Evolutionary conservation across 306 rosid species (phyloP).

Genomic region (Gastrolobium villosum): DNA sequence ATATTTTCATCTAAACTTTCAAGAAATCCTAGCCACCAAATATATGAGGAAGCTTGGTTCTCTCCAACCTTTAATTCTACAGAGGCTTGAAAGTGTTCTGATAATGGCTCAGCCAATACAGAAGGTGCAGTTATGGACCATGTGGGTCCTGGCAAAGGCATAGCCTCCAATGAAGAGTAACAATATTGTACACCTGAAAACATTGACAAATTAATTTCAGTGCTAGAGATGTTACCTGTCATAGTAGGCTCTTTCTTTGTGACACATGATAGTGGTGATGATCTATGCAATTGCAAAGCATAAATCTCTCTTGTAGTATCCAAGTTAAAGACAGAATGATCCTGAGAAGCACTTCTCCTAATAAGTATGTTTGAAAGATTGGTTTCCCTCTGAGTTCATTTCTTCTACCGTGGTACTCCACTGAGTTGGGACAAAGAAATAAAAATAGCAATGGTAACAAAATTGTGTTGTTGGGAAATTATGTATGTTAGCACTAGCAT

Average conservation of each 20-base stretch:
- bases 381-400: neutral
- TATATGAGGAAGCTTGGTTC: conserved; percentile 54
- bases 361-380: conserved; percentile 10
- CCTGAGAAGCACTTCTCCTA: conserved; percentile 29
- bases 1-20: conserved; percentile 52
- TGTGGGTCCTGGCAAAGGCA: conserved; percentile 68
- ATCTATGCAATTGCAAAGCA: conserved; percentile 47
- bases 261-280: conserved; percentile 32
- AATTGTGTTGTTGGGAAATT: neutral
- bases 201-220: conserved; percentile 31
- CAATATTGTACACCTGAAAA: conserved; percentile 49
- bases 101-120: conserved; percentile 47
- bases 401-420: conserved; percentile 2
- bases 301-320: conserved; percentile 50
- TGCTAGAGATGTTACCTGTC: conserved; percentile 28
- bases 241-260: conserved; percentile 3
- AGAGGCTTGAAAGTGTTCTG: conserved; percentile 43
- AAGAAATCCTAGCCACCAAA: conserved; percentile 69
- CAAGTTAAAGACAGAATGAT: conserved; percentile 1
- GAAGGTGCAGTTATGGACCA: conserved; percentile 74
- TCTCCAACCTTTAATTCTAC: conserved; percentile 54
- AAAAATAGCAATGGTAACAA: conserved; percentile 9
- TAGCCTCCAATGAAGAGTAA: conserved; percentile 64
- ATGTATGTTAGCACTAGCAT: conserved; percentile 23
- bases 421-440: neutral